These are phyloP conservation scores for Myriosclerotinia scirpicola DNA, from an alignment of 2,329 filamentous ascomycete species.

Conservation along the genomic window DNA sequence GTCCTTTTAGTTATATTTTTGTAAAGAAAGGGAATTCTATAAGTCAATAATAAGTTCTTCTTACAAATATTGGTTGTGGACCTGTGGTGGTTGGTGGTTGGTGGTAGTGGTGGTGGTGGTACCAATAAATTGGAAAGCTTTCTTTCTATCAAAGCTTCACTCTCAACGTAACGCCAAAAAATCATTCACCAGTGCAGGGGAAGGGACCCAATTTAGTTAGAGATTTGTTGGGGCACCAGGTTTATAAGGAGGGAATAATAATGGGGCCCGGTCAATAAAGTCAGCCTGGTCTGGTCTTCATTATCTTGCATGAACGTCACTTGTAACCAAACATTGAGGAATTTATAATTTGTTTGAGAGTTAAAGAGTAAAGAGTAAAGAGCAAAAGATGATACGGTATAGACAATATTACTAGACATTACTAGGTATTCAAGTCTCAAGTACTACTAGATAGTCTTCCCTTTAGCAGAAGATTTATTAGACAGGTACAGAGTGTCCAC, in stretches of 20 bases:
- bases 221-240: constrained; percentile 23
- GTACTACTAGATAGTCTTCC: no score
- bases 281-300: not conserved
- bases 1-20: not conserved
- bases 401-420: no score
- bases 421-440: no score
- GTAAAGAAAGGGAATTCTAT: not conserved
- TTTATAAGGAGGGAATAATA: not conserved
- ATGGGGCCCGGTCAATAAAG: not conserved
- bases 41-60: not conserved
- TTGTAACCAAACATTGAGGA: not conserved
- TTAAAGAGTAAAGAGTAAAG: no score
- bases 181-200: constrained; percentile 20
- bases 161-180: constrained; percentile 25
- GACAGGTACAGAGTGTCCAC: no score
- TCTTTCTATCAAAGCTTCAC: not conserved
- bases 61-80: not conserved
- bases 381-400: no score
- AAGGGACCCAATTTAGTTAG: constrained; percentile 17
- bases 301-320: constrained; percentile 9
- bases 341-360: no score
- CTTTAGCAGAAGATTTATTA: no score
- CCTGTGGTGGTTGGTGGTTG: no score
- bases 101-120: not conserved
- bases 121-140: constrained; percentile 7